Base-by-base conservation (phyloP, 73 alveolate species). In the Paramecium octaurelia region DNA sequence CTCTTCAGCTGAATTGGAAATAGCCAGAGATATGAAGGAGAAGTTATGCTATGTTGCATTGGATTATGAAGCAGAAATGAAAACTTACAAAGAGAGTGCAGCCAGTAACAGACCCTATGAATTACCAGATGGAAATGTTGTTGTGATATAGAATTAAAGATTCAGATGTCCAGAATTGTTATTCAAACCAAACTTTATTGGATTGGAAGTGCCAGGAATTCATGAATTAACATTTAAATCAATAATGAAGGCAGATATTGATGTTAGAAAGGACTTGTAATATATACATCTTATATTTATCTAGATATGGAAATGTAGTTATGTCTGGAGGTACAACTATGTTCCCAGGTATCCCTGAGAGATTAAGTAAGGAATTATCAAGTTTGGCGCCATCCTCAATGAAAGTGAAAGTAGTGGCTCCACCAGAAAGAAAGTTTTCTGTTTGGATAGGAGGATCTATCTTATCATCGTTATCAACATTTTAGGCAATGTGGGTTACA, bases 401-500 rank as follows among this genome's bases (percentile, higher is more conserved):
- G 87, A 95, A 95, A 91, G 92, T 96, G 86, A 97, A 95, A 92
- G 96, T 97, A 60, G 94, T 92, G 42, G 97, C 98, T 48, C 98
- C 99, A 8, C 97, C 97, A 9, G 99, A 98, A 96, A 96, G 99
- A 87, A 97, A 95, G 92, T 94, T 92, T 94, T 92, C 99, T 31
- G 99, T 97, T 16, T 97, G 99, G 99, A 95, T 97, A 80, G 99
- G 99, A 38, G 99, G 99, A 16, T 97, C 99, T 58, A 97, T 97
- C 80, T 86, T 97, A 64, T 97, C 99, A 20, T 97, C 99, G 16
- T 94, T 98, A 46, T 96, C 99, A 58, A 97, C 98, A 85, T 98
- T 98, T 98, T 92, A 89, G 93, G 44, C 92, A 16, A 83, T 77
- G 92, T 93, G 97, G 98, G 80, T 98, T 48, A 96, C 98, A 29